Percentiles rank a stretch among this genome's conserved stretches.
Evolutionary conservation across 225 moss, liverwort and hornwort species (phyloP).

Genomic region (Bryum argenteum): DNA sequence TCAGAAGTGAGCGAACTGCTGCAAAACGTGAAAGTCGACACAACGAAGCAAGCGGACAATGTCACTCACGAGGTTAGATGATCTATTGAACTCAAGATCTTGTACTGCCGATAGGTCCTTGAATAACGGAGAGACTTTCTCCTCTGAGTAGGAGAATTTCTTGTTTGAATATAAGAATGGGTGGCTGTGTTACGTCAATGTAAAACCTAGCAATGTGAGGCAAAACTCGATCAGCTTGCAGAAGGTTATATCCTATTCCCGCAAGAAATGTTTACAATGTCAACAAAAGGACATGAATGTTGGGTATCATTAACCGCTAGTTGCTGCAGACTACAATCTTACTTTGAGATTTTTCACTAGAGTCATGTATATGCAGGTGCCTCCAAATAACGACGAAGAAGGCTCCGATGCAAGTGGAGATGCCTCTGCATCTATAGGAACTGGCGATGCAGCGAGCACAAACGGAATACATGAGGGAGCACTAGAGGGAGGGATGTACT

Average conservation of each 20-base stretch:
- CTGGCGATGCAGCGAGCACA: constrained; percentile 82
- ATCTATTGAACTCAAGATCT: neutral
- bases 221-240: neutral
- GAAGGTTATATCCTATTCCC: neutral
- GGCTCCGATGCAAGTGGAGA: constrained; percentile 94
- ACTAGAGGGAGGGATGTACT: constrained; percentile 78
- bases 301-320: neutral
- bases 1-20: constrained; percentile 99
- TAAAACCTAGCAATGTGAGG: neutral
- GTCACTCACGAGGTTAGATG: constrained; percentile 64
- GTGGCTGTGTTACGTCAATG: neutral
- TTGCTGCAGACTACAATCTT: constrained; percentile 19
- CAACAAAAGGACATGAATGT: neutral
- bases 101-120: neutral
- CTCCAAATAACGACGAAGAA: constrained; percentile 77
- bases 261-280: neutral
- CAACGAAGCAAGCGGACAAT: constrained; percentile 59
- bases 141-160: neutral
- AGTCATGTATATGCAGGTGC: constrained; percentile 59
- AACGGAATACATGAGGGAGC: constrained; percentile 76
- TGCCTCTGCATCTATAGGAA: constrained; percentile 81
- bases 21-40: constrained; percentile 83
- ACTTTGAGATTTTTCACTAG: constrained; percentile 34
- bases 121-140: neutral
- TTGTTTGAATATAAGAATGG: neutral